Evolutionary conservation across 768 basidiomycete species (phyloP), one percentile per base, ranked within the genome.

Genomic region (Lactifluus volemus): DNA sequence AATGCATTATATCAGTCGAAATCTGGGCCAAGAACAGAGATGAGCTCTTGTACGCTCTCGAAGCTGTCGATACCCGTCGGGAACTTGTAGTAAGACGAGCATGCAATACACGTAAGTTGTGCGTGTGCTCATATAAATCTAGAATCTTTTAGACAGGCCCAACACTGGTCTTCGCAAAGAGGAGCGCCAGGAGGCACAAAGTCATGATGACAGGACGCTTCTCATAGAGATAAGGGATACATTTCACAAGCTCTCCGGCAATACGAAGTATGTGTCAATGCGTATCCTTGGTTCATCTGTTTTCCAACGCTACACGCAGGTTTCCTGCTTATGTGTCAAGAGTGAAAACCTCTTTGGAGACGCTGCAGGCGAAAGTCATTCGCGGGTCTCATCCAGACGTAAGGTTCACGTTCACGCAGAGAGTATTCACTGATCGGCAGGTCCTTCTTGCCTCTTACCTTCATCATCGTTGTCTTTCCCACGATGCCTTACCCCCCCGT

Each of bases 21-120:
- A 44, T 2, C 6, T 64, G 63, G 63, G 60, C 38, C 21, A 5
- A 7, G 30, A 62, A 62, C 41, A 61, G 63, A 34, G 12, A 50
- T 29, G 25, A 44, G 7, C 39, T 64, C 19, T 56, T 19, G 29
- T 19, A 38, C 0, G 25, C 51, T 6, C 55, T 62, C 25, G 34
- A 52, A n/a, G 14, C 11, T n/a, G 44, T 64, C 17, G 19, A 61
- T 32, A 45, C 45, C 4, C 19, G 8, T 29, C 5, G 21, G 17
- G 36, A 29, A 5, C 25, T 64, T 39, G 29, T 17, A 21, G 63
- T 64, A 53, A 29, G 61, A 19, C 47, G 1, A 30, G 15, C 21
- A 12, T 41, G 9, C 5, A 25, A 29, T n/a, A 11, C 8, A 30
- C 29, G 5, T 29, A 14, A 6, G 25, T 25, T 25, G 25, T 41